These are phyloP conservation scores for Dioscorea cayenensis DNA, from an alignment of 116 monocot species.

Conservation along the genomic window DNA sequence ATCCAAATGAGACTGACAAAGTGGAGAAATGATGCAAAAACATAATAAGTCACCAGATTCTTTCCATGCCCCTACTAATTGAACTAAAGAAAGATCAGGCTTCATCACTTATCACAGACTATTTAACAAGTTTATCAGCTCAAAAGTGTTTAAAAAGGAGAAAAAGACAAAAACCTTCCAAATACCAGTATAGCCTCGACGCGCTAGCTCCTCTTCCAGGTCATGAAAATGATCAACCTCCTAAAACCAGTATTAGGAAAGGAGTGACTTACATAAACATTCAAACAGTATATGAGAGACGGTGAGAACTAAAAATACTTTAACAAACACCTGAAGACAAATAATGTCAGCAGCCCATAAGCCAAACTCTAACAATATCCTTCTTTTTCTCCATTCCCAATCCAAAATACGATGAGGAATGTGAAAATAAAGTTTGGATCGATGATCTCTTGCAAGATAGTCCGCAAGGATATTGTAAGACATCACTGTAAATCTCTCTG, in stretches of 20 bases:
- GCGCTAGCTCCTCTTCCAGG: slow-evolving; percentile 47
- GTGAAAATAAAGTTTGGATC: slow-evolving; percentile 65
- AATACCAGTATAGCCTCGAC: slow-evolving; percentile 72
- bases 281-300: not conserved
- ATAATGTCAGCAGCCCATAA: slow-evolving; percentile 90
- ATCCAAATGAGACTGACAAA: too few relatives aligned
- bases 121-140: too few relatives aligned
- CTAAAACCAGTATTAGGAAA: slow-evolving; percentile 30
- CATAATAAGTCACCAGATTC: not conserved
- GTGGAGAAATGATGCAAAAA: too few relatives aligned
- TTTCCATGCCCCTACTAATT: not conserved
- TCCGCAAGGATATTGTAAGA: slow-evolving; percentile 98
- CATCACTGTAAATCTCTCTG: slow-evolving; percentile 76
- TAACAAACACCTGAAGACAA: slow-evolving; percentile 80
- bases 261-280: not conserved
- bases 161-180: slow-evolving; percentile 66
- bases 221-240: slow-evolving; percentile 91
- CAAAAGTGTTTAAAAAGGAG: not conserved
- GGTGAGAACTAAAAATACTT: not conserved
- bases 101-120: too few relatives aligned
- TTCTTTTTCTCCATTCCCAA: slow-evolving; percentile 91
- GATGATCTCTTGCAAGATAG: slow-evolving; percentile 78
- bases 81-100: too few relatives aligned
- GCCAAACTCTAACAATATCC: slow-evolving; percentile 73
- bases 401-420: slow-evolving; percentile 60